These are phyloP conservation scores for Arthrobotrys musiformis DNA, from an alignment of 2,329 filamentous ascomycete genomes.

Conservation along the genomic window DNA sequence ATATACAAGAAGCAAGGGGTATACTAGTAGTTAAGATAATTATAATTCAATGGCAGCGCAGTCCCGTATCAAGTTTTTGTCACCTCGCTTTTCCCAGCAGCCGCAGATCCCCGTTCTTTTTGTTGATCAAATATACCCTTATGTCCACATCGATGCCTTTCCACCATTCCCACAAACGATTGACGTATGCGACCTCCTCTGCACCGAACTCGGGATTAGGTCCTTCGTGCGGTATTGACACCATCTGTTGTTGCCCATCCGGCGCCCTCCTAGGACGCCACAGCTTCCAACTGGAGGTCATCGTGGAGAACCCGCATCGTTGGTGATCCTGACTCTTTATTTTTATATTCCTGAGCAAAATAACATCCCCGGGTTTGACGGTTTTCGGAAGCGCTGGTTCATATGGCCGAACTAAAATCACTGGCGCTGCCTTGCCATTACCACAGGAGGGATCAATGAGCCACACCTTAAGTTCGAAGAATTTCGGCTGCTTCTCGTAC, in stretches of 20 bases:
- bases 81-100: not conserved
- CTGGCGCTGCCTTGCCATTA: constrained; percentile 52
- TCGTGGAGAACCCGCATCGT: constrained; percentile 29
- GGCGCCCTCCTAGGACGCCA: constrained; percentile 40
- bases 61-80: not conserved
- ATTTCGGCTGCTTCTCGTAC: constrained; percentile 55
- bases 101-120: not conserved
- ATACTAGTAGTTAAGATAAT: not conserved
- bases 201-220: constrained; percentile 58
- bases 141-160: constrained; percentile 48
- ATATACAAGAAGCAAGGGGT: not conserved
- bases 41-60: not conserved
- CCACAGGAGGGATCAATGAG: constrained; percentile 58
- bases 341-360: constrained; percentile 57
- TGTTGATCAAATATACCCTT: constrained; percentile 41
- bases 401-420: constrained; percentile 57
- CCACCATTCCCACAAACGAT: constrained; percentile 58
- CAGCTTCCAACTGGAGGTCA: constrained; percentile 41
- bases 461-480: constrained; percentile 56
- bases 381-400: constrained; percentile 56
- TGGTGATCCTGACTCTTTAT: constrained; percentile 40
- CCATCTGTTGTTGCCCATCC: constrained; percentile 38
- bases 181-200: constrained; percentile 58
- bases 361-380: constrained; percentile 58
- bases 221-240: constrained; percentile 36